Percentiles rank a stretch among this genome's conserved stretches.
Conservation (phyloP, 2,329 filamentous ascomycete species). For the Botrytis byssoidea region DNA sequence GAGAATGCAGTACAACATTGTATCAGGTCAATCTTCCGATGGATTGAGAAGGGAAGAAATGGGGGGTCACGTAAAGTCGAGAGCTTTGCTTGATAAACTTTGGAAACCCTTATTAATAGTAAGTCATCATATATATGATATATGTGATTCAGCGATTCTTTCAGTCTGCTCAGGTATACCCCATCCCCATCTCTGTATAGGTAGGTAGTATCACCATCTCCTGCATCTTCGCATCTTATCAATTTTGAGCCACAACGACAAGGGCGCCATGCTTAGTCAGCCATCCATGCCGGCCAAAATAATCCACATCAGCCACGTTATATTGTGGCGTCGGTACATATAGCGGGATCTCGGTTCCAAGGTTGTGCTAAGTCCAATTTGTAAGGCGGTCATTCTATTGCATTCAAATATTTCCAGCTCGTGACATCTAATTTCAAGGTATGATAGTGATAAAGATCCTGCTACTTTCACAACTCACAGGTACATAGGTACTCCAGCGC, state of each 20-base stretch:
- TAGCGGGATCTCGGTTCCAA: background rate
- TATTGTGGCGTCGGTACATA: background rate
- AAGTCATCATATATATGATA: background rate
- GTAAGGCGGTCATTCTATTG: background rate
- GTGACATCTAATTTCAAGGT: background rate
- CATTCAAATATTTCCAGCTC: background rate
- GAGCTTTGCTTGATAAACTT: background rate
- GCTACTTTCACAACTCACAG: background rate
- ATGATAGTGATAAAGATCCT: background rate
- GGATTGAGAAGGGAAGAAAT: background rate
- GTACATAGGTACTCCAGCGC: background rate
- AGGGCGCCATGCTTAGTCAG: background rate
- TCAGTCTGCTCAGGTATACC: background rate
- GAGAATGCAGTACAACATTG: background rate
- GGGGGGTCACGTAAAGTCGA: background rate
- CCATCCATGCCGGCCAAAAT: background rate
- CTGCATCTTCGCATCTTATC: background rate
- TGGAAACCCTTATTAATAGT: background rate
- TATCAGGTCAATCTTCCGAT: background rate
- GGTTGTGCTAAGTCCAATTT: background rate
- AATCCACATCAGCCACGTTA: background rate
- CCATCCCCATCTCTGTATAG: background rate
- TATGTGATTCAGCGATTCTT: background rate
- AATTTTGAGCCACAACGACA: background rate
- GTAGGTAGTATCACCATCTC: background rate